Evolutionary conservation across 257 asterid genomes (phyloP).

Genomic region (Nicotiana paniculata): DNA sequence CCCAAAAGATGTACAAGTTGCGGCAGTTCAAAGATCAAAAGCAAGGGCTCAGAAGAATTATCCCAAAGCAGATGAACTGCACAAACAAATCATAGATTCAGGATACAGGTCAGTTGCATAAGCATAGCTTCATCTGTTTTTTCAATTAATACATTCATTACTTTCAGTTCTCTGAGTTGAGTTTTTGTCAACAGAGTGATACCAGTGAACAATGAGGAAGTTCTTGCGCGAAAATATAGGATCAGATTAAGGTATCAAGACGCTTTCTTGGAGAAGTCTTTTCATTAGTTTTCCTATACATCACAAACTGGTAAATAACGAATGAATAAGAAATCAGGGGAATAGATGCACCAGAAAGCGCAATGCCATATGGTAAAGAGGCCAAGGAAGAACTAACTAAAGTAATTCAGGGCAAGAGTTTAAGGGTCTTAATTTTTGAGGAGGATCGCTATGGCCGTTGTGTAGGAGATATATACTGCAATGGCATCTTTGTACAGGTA

Average conservation of each 20-base stretch:
- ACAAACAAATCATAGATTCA: constrained; percentile 51
- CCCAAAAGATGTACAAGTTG: constrained; percentile 57
- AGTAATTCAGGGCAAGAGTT: constrained; percentile 58
- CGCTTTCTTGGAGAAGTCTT: neutral
- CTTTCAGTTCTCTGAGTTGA: neutral
- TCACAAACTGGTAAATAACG: neutral
- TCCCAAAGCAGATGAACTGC: constrained; percentile 63
- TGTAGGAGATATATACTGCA: constrained; percentile 84
- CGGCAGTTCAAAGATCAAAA: constrained; percentile 53
- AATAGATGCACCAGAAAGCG: constrained; percentile 86
- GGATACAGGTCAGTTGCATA: constrained; percentile 59
- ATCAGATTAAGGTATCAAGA: constrained; percentile 69
- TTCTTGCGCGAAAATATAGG: constrained; percentile 79
- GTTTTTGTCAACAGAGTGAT: constrained; percentile 44
- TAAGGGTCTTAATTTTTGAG: constrained; percentile 58
- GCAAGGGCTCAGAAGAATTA: constrained; percentile 66
- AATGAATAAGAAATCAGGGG: constrained; percentile 46
- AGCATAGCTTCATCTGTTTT: neutral
- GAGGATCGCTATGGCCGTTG: constrained; percentile 78
- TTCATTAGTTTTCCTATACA: neutral
- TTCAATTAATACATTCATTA: neutral
- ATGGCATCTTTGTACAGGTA: constrained; percentile 91
- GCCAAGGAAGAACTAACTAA: constrained; percentile 73
- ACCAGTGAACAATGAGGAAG: constrained; percentile 48
- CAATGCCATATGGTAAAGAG: constrained; percentile 77